Evolutionary conservation across 306 rosid genomes (phyloP).

Genomic region (Styphnolobium japonicum): DNA sequence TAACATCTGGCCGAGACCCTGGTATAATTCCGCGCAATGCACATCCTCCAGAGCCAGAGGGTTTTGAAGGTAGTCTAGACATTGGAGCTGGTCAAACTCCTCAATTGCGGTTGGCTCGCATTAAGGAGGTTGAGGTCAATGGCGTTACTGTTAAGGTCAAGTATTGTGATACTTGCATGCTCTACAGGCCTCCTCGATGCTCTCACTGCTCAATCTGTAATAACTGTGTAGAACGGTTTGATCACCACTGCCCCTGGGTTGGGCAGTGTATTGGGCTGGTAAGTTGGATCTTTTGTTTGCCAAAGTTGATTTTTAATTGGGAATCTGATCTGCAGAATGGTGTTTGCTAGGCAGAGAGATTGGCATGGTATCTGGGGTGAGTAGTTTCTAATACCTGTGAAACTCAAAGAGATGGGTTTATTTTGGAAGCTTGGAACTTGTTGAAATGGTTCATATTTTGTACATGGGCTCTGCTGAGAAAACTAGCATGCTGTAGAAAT

Average conservation of each 20-base stretch:
- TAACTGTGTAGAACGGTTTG: conserved; percentile 93
- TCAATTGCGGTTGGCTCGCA: conserved; percentile 79
- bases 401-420: neutral
- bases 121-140: conserved; percentile 89
- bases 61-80: conserved; percentile 64
- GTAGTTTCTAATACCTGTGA: neutral
- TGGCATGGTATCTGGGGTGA: neutral
- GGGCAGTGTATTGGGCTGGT: conserved; percentile 99
- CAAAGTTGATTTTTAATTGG: neutral
- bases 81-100: conserved; percentile 89
- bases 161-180: conserved; percentile 99
- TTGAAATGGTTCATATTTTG: neutral
- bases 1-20: conserved; percentile 97
- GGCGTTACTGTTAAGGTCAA: conserved; percentile 74
- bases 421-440: neutral
- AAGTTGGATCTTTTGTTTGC: neutral
- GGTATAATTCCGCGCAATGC: conserved; percentile 94
- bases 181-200: conserved; percentile 97
- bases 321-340: neutral
- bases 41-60: conserved; percentile 98
- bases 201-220: conserved; percentile 99
- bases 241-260: conserved; percentile 99
- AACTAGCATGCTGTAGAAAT: neutral
- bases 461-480: neutral
- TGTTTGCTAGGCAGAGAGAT: neutral